Evolutionary conservation across 352 stramenopile species (phyloP).

Genomic region (Phytopythium kandeliae): DNA sequence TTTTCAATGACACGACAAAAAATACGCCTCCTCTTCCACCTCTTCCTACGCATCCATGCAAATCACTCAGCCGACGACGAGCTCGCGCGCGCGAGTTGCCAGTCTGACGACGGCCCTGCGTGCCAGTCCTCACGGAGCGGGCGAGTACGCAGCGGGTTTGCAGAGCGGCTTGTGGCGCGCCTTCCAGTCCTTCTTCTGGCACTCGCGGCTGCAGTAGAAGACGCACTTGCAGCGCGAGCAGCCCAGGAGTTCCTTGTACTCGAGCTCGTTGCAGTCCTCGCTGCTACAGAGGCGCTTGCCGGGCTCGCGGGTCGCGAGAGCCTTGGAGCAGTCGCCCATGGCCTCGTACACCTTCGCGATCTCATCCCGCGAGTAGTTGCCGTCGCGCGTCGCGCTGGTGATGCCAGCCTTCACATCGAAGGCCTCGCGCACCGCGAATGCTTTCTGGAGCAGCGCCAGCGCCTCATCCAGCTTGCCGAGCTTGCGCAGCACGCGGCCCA

Average conservation of each 20-base stretch:
- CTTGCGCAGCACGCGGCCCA: slow-evolving; percentile 43
- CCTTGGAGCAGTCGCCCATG: slow-evolving; percentile 40
- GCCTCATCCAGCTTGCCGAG: slow-evolving; percentile 42
- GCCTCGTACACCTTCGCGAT: slow-evolving; percentile 66
- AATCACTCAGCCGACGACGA: background rate
- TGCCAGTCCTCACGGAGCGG: background rate
- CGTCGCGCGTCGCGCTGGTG: slow-evolving; percentile 40
- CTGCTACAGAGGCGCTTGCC: slow-evolving; percentile 52
- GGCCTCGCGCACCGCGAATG: slow-evolving; percentile 38
- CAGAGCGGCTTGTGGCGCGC: slow-evolving; percentile 44
- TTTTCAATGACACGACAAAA: no score
- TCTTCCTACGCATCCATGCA: background rate
- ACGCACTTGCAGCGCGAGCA: slow-evolving; percentile 65
- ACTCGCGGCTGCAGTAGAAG: slow-evolving; percentile 64
- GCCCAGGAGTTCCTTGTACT: slow-evolving; percentile 41
- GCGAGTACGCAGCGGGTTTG: slow-evolving; percentile 13
- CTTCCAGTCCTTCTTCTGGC: slow-evolving; percentile 66
- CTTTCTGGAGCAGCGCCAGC: slow-evolving; percentile 32
- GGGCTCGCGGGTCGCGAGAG: slow-evolving; percentile 29
- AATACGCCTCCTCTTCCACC: background rate
- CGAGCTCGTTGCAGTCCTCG: slow-evolving; percentile 37
- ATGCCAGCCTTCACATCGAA: slow-evolving; percentile 25
- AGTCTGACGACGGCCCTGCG: background rate
- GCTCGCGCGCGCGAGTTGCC: background rate
- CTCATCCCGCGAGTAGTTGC: slow-evolving; percentile 65